Base-by-base conservation (phyloP, 176 grass and related monocot genomes). In the Zea luxurians region DNA sequence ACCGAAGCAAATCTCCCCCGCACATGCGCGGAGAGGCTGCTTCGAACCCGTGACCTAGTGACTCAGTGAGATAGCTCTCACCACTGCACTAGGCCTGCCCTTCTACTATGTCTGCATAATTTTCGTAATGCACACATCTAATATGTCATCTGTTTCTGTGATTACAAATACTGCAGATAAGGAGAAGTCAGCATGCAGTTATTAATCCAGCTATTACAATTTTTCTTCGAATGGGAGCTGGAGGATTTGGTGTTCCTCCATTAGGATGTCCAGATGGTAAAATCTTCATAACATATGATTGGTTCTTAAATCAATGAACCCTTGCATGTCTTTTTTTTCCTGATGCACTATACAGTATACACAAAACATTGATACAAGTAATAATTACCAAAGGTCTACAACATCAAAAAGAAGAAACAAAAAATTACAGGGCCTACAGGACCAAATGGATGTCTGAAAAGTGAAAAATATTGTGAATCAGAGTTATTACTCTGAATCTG, bases 201-300 rank as follows among this genome's bases (percentile, higher is more conserved):
- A 95, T 99, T 74, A 99, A 99, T 81, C 96, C 96, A 81, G 96
- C 96, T 87, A 88, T 99, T 79, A 99, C 90, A 18, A 99, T 99
- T 78, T 88, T 92, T 90, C 90, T 99, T 74, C 88, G 92, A 43
- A 90, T 82, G 78, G 96, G 96, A 62, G 96, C 96, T 80, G 96
- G 92, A 48, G 96, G 96, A 66, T 86, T 93, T 80, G 96, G 96
- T 43, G 96, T 99, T 61, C 96, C 96, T 88, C 92, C 92, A 71
- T 89, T 99, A 83, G 91, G 91, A 85, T 83, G 81, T 73, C 89
- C 96, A 0, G 96, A 99, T 87, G 96, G 96, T 99, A 83, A 72
- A 60, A 47, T 71, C 48, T 68, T 78, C 37, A 58, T 80, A 38
- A 27, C 44, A 75, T 16, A 64, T 63, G 6, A 11, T 1, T 79